Conservation (phyloP, 2,329 filamentous ascomycete genomes). For the Lasiodiplodia theobromae region DNA sequence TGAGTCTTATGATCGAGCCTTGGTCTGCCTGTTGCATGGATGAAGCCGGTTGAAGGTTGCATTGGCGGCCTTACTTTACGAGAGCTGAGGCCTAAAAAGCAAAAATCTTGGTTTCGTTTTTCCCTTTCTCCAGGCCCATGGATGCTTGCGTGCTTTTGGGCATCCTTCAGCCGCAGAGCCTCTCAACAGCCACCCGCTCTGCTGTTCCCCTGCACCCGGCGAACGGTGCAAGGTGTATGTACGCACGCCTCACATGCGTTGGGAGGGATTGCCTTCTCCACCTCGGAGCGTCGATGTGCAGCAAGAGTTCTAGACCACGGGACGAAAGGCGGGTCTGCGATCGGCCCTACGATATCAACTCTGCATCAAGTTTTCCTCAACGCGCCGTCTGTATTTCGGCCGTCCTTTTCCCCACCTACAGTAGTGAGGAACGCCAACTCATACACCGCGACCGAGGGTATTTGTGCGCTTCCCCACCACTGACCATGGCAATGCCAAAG, state of each 20-base stretch:
- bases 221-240: not conserved
- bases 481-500: conserved; percentile 5
- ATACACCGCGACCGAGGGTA: not conserved
- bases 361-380: not conserved
- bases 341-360: conserved; percentile 1
- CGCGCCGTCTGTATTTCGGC: not conserved
- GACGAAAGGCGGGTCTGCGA: not conserved
- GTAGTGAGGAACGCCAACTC: not conserved
- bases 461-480: not conserved
- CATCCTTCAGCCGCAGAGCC: not conserved
- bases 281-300: not conserved
- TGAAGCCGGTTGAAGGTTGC: not conserved
- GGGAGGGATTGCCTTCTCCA: not conserved
- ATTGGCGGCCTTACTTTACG: not conserved
- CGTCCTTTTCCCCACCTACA: not conserved
- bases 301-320: not conserved
- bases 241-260: not conserved
- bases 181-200: not conserved
- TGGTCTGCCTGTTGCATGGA: not conserved
- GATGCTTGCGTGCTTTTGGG: not conserved
- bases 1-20: not conserved
- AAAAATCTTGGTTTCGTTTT: not conserved
- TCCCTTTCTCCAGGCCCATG: not conserved
- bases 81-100: not conserved
- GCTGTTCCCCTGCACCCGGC: not conserved